Evolutionary conservation across 2,329 filamentous ascomycete genomes (phyloP), one percentile per base, ranked within the genome.

Genomic region (Xylaria sp.): DNA sequence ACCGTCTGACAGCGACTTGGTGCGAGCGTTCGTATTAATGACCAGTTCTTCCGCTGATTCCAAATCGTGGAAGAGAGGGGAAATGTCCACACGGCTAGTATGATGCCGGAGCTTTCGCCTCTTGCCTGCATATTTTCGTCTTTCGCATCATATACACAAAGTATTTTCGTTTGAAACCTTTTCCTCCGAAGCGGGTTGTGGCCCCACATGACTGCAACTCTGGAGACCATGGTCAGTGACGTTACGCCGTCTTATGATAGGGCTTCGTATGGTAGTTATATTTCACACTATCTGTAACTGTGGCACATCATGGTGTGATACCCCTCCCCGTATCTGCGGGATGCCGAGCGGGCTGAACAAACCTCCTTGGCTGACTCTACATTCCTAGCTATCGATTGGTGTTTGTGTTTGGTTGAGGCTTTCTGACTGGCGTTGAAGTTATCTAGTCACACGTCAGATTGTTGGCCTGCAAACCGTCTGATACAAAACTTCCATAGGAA

Each of bases 371-470:
- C 51, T 44, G 53, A 60, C 53, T 4, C 31, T 48, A 28, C 38
- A 38, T 20, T 31, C 11, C 59, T 23, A 13, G 38, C 53, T 10
- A 56, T 44, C 62, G 54, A 63, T 69, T 54, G 59, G 54, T 20
- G 28, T 33, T n/a, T 38, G n/a, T 51, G 17, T 20, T 49, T 31
- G 40, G 23, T 26, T 13, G 44, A 54, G 54, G 63, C 57, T 38
- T 57, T 69, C 63, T 63, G 59, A 66, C 46, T 49, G 67, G 63
- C 63, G 54, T 63, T 15, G 33, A 63, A 33, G 40, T 28, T 15
- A 6, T 53, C 44, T 28, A 3, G 40, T 63, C 59, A 63, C 59
- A 59, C 54, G 38, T 63, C 59, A 59, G 56, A 54, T 44, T 57
- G 10, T 51, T 11, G 20, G 38, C 20, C 17, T 33, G 20, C 28